Conservation (phyloP, 1,139 yeast genomes). For the Debaryomyces subglobosus region DNA sequence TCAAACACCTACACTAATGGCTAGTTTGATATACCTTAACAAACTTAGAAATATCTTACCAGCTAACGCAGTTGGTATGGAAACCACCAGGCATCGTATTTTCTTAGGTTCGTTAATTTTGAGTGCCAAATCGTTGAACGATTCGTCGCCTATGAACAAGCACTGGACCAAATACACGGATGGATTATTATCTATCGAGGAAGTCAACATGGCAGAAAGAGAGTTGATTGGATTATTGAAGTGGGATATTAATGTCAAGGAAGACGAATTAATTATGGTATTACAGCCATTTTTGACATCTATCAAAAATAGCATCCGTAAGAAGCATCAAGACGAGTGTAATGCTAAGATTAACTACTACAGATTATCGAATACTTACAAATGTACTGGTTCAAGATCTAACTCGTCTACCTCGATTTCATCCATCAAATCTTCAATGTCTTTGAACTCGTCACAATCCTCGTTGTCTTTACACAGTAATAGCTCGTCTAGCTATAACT, state of each 20-base stretch:
- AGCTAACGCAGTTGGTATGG: conserved; percentile 88
- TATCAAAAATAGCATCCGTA: conserved; percentile 50
- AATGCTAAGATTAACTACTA: conserved; percentile 40
- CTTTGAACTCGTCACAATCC: conserved; percentile 16
- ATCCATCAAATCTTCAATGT: conserved; percentile 13
- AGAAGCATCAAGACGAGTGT: conserved; percentile 35
- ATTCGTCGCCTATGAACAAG: conserved; percentile 90
- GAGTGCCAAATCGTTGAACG: conserved; percentile 90
- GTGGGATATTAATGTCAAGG: conserved; percentile 77
- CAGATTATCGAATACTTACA: conserved; percentile 36
- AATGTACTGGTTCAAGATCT: conserved; percentile 17
- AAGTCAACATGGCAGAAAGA: conserved; percentile 89
- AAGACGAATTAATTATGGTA: conserved; percentile 67
- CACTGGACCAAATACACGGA: conserved; percentile 94
- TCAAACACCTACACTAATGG: conserved; percentile 94
- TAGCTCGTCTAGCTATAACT: conserved; percentile 8
- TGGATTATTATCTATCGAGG: conserved; percentile 73
- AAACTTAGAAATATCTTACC: conserved; percentile 79
- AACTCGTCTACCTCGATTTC: conserved; percentile 17
- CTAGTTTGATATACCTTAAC: conserved; percentile 79
- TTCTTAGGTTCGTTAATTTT: conserved; percentile 85
- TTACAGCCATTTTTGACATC: conserved; percentile 77
- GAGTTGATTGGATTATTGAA: conserved; percentile 80
- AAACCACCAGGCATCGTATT: conserved; percentile 90
- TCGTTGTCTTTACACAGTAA: conserved; percentile 9